Evolutionary conservation across 495 filamentous ascomycete species (phyloP).

Genomic region (Barbatosphaeria neglecta): DNA sequence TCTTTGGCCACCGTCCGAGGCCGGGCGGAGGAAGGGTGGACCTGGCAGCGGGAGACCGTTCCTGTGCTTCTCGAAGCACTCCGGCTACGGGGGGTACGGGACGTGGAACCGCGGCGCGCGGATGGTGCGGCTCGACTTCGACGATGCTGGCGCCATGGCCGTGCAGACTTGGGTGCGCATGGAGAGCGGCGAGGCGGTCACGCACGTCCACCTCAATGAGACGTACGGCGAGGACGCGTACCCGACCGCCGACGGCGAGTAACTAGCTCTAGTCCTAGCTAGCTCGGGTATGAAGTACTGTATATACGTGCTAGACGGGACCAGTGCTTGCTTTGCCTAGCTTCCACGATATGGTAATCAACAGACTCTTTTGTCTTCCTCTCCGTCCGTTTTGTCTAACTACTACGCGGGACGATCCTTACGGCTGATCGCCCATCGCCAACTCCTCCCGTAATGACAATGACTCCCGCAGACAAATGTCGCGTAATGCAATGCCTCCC

Average conservation of each 20-base stretch:
- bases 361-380: too few species aligned
- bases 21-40: neutral
- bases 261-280: neutral
- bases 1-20: constrained; percentile 19
- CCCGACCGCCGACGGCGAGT: constrained; percentile 13
- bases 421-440: too few species aligned
- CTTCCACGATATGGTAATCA: too few species aligned
- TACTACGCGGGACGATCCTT: too few species aligned
- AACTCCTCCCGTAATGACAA: too few species aligned
- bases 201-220: constrained; percentile 42
- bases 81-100: constrained; percentile 57
- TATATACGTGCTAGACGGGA: neutral
- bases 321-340: neutral
- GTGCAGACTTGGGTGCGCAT: constrained; percentile 53
- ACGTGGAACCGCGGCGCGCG: constrained; percentile 44
- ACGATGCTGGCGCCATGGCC: neutral
- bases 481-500: too few species aligned
- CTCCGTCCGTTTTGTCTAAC: too few species aligned
- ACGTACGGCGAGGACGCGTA: constrained; percentile 51
- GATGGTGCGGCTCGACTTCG: constrained; percentile 22
- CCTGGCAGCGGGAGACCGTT: constrained; percentile 15
- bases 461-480: too few species aligned
- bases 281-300: neutral
- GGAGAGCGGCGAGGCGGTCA: constrained; percentile 42
- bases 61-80: constrained; percentile 52